Evolutionary conservation across 2,329 filamentous ascomycete genomes (phyloP).

Genomic region (Trichoderma sp.): DNA sequence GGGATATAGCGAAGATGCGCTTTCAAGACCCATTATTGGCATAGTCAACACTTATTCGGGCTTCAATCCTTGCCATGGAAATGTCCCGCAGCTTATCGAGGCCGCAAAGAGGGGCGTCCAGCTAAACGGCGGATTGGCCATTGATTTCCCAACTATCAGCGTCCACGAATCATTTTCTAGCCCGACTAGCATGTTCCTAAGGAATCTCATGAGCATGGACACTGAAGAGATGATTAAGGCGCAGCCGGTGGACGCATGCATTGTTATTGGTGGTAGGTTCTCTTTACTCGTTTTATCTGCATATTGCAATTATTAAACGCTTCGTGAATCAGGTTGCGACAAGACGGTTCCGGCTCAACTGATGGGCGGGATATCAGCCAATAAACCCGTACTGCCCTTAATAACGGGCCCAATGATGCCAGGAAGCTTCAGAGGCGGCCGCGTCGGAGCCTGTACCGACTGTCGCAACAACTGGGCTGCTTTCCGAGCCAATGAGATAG

Average conservation of each 20-base stretch:
- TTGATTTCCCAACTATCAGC: conserved; percentile 76
- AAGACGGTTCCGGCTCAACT: conserved; percentile 75
- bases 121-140: conserved; percentile 66
- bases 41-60: conserved; percentile 74
- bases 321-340: conserved; percentile 61
- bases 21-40: conserved; percentile 72
- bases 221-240: conserved; percentile 78
- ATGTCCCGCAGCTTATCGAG: conserved; percentile 71
- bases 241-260: conserved; percentile 70
- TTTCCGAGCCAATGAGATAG: conserved; percentile 66
- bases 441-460: conserved; percentile 75
- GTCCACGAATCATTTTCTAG: conserved; percentile 70
- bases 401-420: conserved; percentile 78
- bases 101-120: conserved; percentile 71
- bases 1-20: conserved; percentile 72
- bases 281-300: rapidly evolving
- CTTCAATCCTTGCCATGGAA: conserved; percentile 77
- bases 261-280: conserved; percentile 65
- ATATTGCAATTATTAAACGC: too few relatives aligned
- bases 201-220: conserved; percentile 79
- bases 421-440: conserved; percentile 64
- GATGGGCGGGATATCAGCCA: conserved; percentile 76
- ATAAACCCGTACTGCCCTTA: conserved; percentile 70
- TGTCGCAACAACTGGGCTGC: conserved; percentile 75
- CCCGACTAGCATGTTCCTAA: conserved; percentile 74